Base-by-base conservation (phyloP, 1,284 basidiomycete species). In the Hypsizygus ulmarius region DNA sequence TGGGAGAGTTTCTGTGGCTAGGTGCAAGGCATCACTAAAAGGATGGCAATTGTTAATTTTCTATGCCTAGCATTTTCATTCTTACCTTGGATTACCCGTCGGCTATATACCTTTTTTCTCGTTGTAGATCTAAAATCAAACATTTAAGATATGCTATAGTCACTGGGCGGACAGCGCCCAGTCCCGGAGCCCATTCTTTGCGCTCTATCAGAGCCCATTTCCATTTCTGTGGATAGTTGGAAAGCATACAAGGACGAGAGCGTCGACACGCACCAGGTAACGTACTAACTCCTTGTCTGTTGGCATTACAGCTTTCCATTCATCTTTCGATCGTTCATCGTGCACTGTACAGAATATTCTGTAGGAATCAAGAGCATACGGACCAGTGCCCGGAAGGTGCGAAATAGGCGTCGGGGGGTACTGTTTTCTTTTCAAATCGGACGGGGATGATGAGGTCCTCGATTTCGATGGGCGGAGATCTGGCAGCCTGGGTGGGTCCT, bases 351-450 rank as follows among this genome's bases (percentile, higher is more conserved):
- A 84, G 59, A 84, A 87, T 14, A 87, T 83, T 28, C 81, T 72
- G 54, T 83, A 82, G 1, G 81, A 85, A 57, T 86, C 83, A 0
- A 83, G 68, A 0, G 84, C 84, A 52, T 86, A 87, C 1, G 70
- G 67, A 0, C 84, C 82, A 1, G 75, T 67, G 0, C 82, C 81
- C 0, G 81, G 80, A 7, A 80, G 67, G 55, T 79, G 75, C 9
- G 78, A 77, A 34, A 79, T 66, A 0, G 73, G 67, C 1, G 74
- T 78, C 6, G 65, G 59, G 3, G 72, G 68, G 51, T 79, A 79
- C 28, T 51, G 50, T 57, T 32, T 25, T 19, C 49, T 39, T 9
- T 46, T 57, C 15, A 47, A 43, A n/a, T 49, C 18, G 21, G 40
- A 34, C 19, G 29, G n/a, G 3, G 28, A 29, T 10, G 30, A 30